A percentile compares a stretch with the other conserved stretches of the same genome.
phyloP scores from a whole-genome alignment of 768 basidiomycete species.

The Mycena chlorophos region DNA sequence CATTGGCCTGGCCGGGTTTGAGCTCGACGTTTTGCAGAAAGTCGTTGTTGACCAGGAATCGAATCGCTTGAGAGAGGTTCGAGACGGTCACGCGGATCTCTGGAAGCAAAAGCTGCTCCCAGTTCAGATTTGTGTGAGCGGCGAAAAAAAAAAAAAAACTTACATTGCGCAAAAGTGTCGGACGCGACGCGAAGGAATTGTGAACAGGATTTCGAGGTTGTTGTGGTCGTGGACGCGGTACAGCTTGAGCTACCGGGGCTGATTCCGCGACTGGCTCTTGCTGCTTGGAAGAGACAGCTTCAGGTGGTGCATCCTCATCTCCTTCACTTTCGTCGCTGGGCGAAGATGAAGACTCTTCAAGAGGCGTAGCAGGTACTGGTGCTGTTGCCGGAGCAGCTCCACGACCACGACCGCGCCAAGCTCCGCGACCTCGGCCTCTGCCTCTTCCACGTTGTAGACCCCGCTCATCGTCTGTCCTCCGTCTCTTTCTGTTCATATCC shows the following conservation, averaged over 20 bases:
- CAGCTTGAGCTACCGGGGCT: slow-evolving; percentile 6
- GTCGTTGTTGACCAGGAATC: slow-evolving; percentile 87
- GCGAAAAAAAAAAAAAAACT: slow-evolving; percentile 26
- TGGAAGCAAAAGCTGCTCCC: slow-evolving; percentile 67
- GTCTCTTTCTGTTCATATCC: slow-evolving; percentile 48
- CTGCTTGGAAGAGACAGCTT: slow-evolving; percentile 57
- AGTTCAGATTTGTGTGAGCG: slow-evolving; percentile 7
- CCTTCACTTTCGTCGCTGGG: slow-evolving; percentile 28
- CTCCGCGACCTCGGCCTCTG: slow-evolving; percentile 23
- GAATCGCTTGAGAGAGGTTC: slow-evolving; percentile 89
- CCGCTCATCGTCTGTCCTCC: slow-evolving; percentile 30
- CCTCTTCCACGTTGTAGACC: slow-evolving; percentile 31
- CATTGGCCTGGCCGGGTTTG: slow-evolving; percentile 71
- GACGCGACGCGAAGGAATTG: slow-evolving; percentile 68
- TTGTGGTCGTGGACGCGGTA: slow-evolving; percentile 25
- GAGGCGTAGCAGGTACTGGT: slow-evolving; percentile 16
- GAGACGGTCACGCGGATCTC: slow-evolving; percentile 89
- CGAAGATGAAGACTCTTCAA: slow-evolving; percentile 15
- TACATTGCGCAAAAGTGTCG: slow-evolving; percentile 80
- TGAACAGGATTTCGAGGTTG: slow-evolving; percentile 49
- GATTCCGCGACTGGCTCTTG: slow-evolving; percentile 2
- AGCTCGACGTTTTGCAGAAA: slow-evolving; percentile 81
- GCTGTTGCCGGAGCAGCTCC: slow-evolving; percentile 15
- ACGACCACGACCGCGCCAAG: slow-evolving; percentile 31
- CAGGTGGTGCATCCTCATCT: slow-evolving; percentile 50